These are phyloP conservation scores for Candida gorgasii DNA, from an alignment of 805 yeast genomes.

Conservation along the genomic window DNA sequence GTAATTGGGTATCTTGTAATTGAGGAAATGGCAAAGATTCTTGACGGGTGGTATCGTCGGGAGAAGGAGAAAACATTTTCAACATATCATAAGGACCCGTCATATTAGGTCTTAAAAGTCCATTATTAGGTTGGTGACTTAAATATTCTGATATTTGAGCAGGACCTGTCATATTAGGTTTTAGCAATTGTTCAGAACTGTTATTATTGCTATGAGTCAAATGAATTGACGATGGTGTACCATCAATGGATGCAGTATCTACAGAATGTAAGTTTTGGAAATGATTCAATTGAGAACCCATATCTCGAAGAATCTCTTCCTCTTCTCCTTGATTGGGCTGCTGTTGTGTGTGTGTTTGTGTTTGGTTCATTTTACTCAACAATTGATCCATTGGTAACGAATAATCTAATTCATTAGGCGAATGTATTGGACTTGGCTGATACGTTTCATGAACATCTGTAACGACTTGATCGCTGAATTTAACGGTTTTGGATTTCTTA, in stretches of 20 bases:
- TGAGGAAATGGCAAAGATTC: background rate
- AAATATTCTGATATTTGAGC: conserved; percentile 38
- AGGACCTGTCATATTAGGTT: conserved; percentile 50
- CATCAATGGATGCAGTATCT: conserved; percentile 73
- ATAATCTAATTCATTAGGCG: conserved; percentile 46
- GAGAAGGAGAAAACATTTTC: conserved; percentile 17
- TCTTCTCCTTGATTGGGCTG: conserved; percentile 38
- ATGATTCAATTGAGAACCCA: conserved; percentile 72
- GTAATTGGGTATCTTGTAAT: background rate
- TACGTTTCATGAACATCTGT: conserved; percentile 40
- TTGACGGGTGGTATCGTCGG: conserved; percentile 3
- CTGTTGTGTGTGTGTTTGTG: conserved; percentile 10
- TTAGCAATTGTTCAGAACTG: conserved; percentile 22
- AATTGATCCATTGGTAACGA: conserved; percentile 79
- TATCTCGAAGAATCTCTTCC: conserved; percentile 69
- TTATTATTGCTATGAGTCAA: conserved; percentile 18
- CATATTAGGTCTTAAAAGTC: conserved; percentile 38
- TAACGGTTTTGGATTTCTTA: conserved; percentile 58
- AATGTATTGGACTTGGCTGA: conserved; percentile 24
- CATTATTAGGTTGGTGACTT: conserved; percentile 6
- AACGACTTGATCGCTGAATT: conserved; percentile 68
- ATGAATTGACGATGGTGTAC: conserved; percentile 61
- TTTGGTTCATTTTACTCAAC: conserved; percentile 40
- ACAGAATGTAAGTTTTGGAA: conserved; percentile 72
- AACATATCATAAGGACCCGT: conserved; percentile 43